A percentile compares a stretch with the other conserved stretches of the same genome.
Conservation (phyloP, 495 filamentous ascomycete species). For the Astrothelium macrocarpum region DNA sequence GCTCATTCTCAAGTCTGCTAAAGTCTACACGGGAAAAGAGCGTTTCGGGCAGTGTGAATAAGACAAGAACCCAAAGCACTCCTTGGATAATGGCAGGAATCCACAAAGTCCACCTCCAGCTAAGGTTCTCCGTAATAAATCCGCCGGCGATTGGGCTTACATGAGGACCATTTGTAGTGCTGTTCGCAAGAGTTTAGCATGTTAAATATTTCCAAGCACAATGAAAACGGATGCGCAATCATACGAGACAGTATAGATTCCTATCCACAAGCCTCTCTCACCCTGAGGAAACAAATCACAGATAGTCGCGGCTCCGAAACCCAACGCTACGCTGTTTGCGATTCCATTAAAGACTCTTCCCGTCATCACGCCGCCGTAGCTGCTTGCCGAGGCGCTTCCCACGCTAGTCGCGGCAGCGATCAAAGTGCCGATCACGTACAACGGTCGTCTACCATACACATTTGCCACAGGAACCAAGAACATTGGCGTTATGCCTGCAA, state of each 20-base stretch:
- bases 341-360: constrained; percentile 13
- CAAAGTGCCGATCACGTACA: constrained; percentile 5
- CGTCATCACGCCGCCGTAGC: constrained; percentile 11
- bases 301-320: constrained; percentile 10
- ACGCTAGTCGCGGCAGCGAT: background rate
- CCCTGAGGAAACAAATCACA: constrained; percentile 12
- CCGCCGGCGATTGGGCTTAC: constrained; percentile 26
- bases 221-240: background rate
- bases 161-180: constrained; percentile 24
- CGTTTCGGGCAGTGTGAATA: constrained; percentile 30
- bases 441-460: background rate
- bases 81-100: constrained; percentile 22
- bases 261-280: constrained; percentile 19
- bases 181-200: background rate
- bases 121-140: constrained; percentile 20
- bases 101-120: constrained; percentile 27
- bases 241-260: constrained; percentile 22
- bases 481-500: constrained; percentile 6
- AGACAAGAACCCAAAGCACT: constrained; percentile 15
- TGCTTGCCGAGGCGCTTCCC: background rate
- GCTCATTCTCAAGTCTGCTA: constrained; percentile 12
- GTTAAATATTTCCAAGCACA: background rate
- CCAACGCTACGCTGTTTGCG: constrained; percentile 3
- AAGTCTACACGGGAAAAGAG: constrained; percentile 20
- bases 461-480: constrained; percentile 10